Evolutionary conservation across 805 yeast genomes (phyloP), one percentile per base, ranked within the genome.

Genomic region (Teunomyces stri): DNA sequence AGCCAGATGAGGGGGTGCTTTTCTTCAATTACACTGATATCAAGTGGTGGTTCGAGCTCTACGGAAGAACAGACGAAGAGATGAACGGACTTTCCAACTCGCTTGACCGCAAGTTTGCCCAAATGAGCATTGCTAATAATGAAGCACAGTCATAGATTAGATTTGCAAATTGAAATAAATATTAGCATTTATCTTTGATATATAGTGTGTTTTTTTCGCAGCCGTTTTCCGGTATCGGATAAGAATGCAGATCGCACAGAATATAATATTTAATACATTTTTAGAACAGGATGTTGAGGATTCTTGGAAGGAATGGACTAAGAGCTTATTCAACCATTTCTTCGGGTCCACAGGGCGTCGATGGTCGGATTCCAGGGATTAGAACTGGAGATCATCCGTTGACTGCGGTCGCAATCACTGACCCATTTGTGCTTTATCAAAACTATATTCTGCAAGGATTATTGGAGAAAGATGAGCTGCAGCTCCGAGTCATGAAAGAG

Each of bases 11-110:
- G 2, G 72, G 70, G 30, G 79, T 73, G 42, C 61, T 88, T 1
- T 79, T 80, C 42, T 89, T 92, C 27, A 79, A 82, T 61, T 75
- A 72, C 50, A 75, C 73, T 16, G 79, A 80, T 41, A 76, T 84
- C n/a, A 78, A 79, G 52, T 92, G 96, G 92, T 91, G 98, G 98
- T 80, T 78, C 59, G 95, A 89, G 56, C 68, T 87, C 21, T 88
- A 85, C 60, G 96, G 96, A 0, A 69, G 92, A 45, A 70, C 81
- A 3, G 85, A 87, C 59, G 80, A 81, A 49, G 76, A 70, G 45
- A 70, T 74, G 75, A 74, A 74, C 50, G 74, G 72, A 25, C 56
- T 69, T 28, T 65, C 71, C 4, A 68, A 68, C 48, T 67, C 74
- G 0, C 56, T 72, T 18, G 76, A 72, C 42, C 53, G 66, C 28